A percentile compares a stretch with the other conserved stretches of the same genome.
Evolutionary conservation across 345 rosid species (phyloP).

Genomic region (Populus tremula): DNA sequence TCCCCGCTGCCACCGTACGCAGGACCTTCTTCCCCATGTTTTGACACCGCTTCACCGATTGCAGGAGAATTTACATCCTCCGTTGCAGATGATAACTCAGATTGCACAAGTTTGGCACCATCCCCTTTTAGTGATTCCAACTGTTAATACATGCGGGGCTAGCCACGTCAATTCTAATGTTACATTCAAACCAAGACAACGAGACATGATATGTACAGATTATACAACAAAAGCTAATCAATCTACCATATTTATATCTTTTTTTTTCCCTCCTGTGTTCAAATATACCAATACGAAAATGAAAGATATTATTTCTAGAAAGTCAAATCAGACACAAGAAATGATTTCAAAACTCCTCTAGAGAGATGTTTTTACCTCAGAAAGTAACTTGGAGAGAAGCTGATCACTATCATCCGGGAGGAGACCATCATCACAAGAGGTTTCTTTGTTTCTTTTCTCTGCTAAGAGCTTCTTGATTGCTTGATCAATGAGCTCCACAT

Average conservation of each 20-base stretch:
- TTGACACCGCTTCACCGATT: conserved; percentile 4
- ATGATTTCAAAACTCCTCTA: not conserved
- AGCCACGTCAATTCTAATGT: not conserved
- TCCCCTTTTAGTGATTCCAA: conserved; percentile 42
- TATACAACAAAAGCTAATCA: not conserved
- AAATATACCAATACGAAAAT: too few relatives aligned
- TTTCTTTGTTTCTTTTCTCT: conserved; percentile 38
- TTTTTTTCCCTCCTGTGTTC: too few relatives aligned
- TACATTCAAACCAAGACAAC: not conserved
- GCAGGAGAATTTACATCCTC: conserved; percentile 13
- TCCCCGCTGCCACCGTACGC: not conserved
- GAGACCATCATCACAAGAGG: conserved; percentile 20
- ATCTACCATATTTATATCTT: not conserved
- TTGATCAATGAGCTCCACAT: conserved; percentile 37
- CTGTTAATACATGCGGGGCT: conserved; percentile 24
- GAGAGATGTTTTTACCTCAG: conserved; percentile 43
- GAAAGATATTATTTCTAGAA: not conserved
- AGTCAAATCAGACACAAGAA: not conserved
- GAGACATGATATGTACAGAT: not conserved
- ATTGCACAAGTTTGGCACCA: not conserved
- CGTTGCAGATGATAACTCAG: conserved; percentile 4
- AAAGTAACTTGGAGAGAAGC: conserved; percentile 46
- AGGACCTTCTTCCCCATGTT: conserved; percentile 1
- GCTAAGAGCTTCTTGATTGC: conserved; percentile 51
- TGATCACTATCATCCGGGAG: conserved; percentile 36